Conservation (phyloP, 805 yeast species). For the Schizosaccharomyces osmophilus region DNA sequence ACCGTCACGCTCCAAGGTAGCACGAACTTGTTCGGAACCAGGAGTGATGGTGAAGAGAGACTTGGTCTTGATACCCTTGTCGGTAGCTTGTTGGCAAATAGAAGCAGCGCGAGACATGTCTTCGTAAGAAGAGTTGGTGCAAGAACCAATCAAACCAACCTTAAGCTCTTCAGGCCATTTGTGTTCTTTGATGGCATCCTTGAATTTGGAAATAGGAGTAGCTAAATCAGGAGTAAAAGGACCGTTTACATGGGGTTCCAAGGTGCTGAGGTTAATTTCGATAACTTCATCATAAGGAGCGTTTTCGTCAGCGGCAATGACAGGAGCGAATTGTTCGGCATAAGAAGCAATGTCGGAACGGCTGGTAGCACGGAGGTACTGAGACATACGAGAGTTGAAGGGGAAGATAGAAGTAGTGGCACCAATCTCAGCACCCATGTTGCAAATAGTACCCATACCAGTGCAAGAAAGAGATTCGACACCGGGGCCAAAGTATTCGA, state of each 20-base stretch:
- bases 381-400: conserved; percentile 53
- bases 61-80: conserved; percentile 71
- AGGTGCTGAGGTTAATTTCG: conserved; percentile 61
- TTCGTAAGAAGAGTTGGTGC: conserved; percentile 95
- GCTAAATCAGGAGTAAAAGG: conserved; percentile 97
- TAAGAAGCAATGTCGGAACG: conserved; percentile 63
- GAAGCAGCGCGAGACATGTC: conserved; percentile 95
- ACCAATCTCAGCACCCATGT: conserved; percentile 99
- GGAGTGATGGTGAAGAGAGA: conserved; percentile 88
- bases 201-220: conserved; percentile 70
- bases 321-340: conserved; percentile 37
- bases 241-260: conserved; percentile 92
- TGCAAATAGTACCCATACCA: conserved; percentile 98
- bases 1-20: conserved; percentile 91
- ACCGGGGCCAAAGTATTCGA: conserved; percentile 93
- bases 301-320: conserved; percentile 62
- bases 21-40: conserved; percentile 94
- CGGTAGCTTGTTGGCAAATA: conserved; percentile 63
- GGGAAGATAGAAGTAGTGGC: conserved; percentile 97
- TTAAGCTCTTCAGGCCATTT: conserved; percentile 70
- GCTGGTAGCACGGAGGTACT: conserved; percentile 62
- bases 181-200: conserved; percentile 39
- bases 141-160: conserved; percentile 92
- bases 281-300: conserved; percentile 80
- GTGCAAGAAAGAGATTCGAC: conserved; percentile 73